phyloP scores from a whole-genome alignment of 129 eudicot genomes.

The Rutidosis leptorrhynchoides region DNA sequence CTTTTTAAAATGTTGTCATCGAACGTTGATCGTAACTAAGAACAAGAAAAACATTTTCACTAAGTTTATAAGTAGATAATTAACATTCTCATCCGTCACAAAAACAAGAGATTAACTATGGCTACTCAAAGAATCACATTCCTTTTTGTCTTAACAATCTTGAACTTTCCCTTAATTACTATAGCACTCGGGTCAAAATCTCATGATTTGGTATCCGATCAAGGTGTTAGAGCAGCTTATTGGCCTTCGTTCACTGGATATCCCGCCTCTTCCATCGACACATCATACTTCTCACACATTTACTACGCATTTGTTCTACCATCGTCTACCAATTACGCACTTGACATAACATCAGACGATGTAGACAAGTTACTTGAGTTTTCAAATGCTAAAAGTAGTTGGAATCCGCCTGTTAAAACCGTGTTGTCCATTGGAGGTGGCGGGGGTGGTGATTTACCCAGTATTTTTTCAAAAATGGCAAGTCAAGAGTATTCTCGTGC shows the following conservation, averaged over 20 bases:
- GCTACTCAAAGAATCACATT: neutral
- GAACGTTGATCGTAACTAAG: neutral
- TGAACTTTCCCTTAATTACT: constrained; percentile 4
- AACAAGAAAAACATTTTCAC: neutral
- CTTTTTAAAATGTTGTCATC: constrained; percentile 1
- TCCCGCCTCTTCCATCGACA: constrained; percentile 42
- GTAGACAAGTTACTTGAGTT: constrained; percentile 32
- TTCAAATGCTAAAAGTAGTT: constrained; percentile 19
- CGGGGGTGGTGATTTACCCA: constrained; percentile 38
- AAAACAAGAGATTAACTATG: constrained; percentile 22
- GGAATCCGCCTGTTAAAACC: constrained; percentile 24
- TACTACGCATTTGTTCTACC: constrained; percentile 41
- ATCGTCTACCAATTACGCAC: constrained; percentile 29
- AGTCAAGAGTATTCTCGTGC: constrained; percentile 28
- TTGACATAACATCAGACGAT: constrained; percentile 26
- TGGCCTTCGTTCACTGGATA: constrained; percentile 47
- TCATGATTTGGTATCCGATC: neutral
- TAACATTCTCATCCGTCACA: neutral
- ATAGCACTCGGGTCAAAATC: constrained; percentile 5
- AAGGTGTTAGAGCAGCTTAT: constrained; percentile 44
- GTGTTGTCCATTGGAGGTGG: constrained; percentile 47
- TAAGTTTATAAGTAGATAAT: constrained; percentile 24
- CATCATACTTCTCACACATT: constrained; percentile 40
- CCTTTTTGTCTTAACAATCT: constrained; percentile 21
- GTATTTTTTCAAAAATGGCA: constrained; percentile 36